These are phyloP conservation scores for Podospora comata DNA, from an alignment of 495 filamentous ascomycete species.

Conservation along the genomic window DNA sequence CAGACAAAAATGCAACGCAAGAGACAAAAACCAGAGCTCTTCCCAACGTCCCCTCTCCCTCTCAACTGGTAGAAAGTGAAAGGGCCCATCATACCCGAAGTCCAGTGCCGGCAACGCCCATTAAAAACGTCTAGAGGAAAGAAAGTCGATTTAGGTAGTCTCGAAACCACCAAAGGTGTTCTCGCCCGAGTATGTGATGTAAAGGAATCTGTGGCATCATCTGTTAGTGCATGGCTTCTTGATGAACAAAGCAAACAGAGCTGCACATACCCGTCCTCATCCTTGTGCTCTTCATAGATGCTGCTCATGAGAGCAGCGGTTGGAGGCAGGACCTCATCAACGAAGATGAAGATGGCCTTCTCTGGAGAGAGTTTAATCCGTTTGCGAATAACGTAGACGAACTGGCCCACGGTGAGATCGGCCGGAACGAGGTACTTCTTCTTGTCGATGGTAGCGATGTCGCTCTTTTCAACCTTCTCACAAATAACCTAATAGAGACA, in stretches of 20 bases:
- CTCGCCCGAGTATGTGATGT: constrained; percentile 92
- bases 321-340: constrained; percentile 95
- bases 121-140: constrained; percentile 19
- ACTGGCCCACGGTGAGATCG: constrained; percentile 98
- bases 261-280: constrained; percentile 61
- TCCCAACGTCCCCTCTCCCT: not conserved
- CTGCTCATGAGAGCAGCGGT: constrained; percentile 98
- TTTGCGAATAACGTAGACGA: constrained; percentile 99
- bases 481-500: constrained; percentile 76
- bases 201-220: constrained; percentile 41
- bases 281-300: constrained; percentile 99
- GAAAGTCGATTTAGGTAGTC: constrained; percentile 24
- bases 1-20: constrained; percentile 6
- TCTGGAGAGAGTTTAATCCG: constrained; percentile 99
- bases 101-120: constrained; percentile 17
- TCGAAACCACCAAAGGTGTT: constrained; percentile 84
- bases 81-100: not conserved
- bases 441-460: constrained; percentile 99
- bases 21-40: constrained; percentile 1
- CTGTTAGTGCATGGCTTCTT: not conserved
- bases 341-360: constrained; percentile 99
- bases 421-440: constrained; percentile 99
- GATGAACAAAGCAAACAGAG: not conserved
- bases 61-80: not conserved
- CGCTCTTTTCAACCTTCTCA: constrained; percentile 98